A percentile compares a stretch with the other conserved stretches of the same genome.
phyloP scores from a whole-genome alignment of 495 filamentous ascomycete genomes.

The Aspergillus incahuasiensis region DNA sequence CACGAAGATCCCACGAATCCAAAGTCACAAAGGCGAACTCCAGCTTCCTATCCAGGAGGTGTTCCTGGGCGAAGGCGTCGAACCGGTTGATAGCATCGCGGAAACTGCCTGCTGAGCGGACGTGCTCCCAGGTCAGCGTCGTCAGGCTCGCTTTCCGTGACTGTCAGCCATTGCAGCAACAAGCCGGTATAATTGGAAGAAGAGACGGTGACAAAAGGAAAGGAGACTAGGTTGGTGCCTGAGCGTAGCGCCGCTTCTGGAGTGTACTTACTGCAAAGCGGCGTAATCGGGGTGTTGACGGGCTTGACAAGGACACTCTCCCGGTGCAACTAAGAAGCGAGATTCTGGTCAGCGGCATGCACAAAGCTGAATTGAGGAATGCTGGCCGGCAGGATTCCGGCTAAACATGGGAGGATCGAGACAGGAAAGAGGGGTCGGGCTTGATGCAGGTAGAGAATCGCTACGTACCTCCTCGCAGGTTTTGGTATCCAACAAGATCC shows the following conservation, averaged over 20 bases:
- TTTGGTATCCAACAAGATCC: conserved; percentile 92
- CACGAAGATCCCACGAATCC: conserved; percentile 96
- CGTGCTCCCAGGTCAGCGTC: conserved; percentile 97
- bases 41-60: conserved; percentile 75
- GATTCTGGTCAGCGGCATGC: conserved; percentile 12
- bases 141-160: conserved; percentile 77
- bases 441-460: conserved; percentile 9
- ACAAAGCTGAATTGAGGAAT: conserved; percentile 9
- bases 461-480: conserved; percentile 79
- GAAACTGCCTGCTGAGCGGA: conserved; percentile 92
- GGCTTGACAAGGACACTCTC: conserved; percentile 97
- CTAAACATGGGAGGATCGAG: conserved; percentile 6
- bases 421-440: conserved; percentile 16
- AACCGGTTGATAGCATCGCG: conserved; percentile 94
- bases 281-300: conserved; percentile 96
- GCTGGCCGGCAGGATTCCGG: conserved; percentile 6
- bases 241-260: not conserved
- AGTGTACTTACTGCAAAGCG: conserved; percentile 85
- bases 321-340: conserved; percentile 66
- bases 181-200: conserved; percentile 20
- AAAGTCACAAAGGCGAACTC: conserved; percentile 98
- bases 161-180: conserved; percentile 29
- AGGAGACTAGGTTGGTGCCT: conserved; percentile 6
- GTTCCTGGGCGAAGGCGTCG: conserved; percentile 85
- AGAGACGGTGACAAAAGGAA: conserved; percentile 7